Evolutionary conservation across 2,329 filamentous ascomycete genomes (phyloP).

Genomic region (Ophiosphaerella narmari): DNA sequence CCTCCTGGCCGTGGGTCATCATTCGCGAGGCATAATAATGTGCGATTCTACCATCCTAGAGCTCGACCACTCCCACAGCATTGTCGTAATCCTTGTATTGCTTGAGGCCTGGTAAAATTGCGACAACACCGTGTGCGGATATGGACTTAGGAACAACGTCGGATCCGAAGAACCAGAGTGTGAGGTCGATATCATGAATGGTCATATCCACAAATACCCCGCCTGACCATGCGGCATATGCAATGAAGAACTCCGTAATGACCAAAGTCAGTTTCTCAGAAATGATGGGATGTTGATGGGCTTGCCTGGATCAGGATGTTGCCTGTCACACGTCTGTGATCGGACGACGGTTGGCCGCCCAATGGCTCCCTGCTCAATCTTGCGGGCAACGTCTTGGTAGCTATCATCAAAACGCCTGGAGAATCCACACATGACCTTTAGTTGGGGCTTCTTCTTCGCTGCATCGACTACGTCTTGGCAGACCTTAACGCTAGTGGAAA

Average conservation of each 20-base stretch:
- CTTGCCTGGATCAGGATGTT: constrained; percentile 27
- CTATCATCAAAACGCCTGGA: constrained; percentile 52
- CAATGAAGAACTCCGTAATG: constrained; percentile 48
- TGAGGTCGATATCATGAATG: constrained; percentile 54
- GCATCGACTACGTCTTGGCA: constrained; percentile 40
- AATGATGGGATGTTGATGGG: not conserved
- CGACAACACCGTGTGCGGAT: constrained; percentile 43
- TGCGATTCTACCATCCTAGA: constrained; percentile 51
- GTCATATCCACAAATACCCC: constrained; percentile 53
- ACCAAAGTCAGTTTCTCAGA: not conserved
- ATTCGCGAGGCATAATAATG: constrained; percentile 53
- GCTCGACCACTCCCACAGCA: constrained; percentile 52
- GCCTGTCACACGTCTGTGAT: constrained; percentile 51
- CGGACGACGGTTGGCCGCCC: constrained; percentile 49
- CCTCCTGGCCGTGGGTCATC: constrained; percentile 51
- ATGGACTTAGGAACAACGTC: constrained; percentile 43
- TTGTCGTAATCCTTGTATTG: constrained; percentile 51
- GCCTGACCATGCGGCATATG: constrained; percentile 48
- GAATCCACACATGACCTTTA: constrained; percentile 53
- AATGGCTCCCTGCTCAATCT: constrained; percentile 44
- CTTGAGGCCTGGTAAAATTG: constrained; percentile 46
- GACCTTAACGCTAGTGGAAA: constrained; percentile 39
- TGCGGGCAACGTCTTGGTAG: constrained; percentile 47
- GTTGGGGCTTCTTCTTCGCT: constrained; percentile 41
- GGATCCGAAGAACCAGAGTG: constrained; percentile 49